Evolutionary conservation across 257 asterid genomes (phyloP).

Genomic region (Linderniella brevidens): DNA sequence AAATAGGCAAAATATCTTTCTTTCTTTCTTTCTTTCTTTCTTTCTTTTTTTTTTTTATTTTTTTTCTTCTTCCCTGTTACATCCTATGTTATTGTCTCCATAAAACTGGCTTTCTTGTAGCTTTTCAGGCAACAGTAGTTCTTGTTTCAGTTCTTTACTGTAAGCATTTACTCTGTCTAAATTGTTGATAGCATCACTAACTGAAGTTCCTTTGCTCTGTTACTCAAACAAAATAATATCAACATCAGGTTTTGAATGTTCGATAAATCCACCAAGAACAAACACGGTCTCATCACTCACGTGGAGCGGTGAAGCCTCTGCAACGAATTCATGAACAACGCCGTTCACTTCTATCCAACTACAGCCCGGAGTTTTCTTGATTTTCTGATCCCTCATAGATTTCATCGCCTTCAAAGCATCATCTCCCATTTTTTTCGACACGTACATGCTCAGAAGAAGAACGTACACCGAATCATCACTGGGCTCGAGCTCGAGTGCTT

Average conservation of each 20-base stretch:
- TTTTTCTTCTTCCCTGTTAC: too few species aligned
- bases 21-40: too few species aligned
- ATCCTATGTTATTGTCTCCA: too few species aligned
- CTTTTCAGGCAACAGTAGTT: too few species aligned
- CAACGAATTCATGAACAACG: conserved; percentile 58
- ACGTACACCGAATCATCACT: conserved; percentile 47
- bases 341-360: conserved; percentile 82
- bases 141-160: too few species aligned
- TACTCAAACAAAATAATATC: too few species aligned
- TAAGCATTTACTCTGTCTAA: too few species aligned
- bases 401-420: conserved; percentile 37
- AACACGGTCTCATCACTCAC: conserved; percentile 10
- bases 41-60: too few species aligned
- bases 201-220: too few species aligned
- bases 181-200: too few species aligned
- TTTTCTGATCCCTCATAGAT: conserved; percentile 50
- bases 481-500: conserved; percentile 50
- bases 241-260: conserved; percentile 15
- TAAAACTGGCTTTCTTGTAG: too few species aligned
- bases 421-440: conserved; percentile 36
- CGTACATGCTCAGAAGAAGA: conserved; percentile 42
- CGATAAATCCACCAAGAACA: conserved; percentile 23
- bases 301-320: conserved; percentile 25
- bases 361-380: conserved; percentile 77
- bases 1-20: conserved; percentile 21